phyloP scores from a whole-genome alignment of 2,329 filamentous ascomycete species.

The Xylariaceae sp. region DNA sequence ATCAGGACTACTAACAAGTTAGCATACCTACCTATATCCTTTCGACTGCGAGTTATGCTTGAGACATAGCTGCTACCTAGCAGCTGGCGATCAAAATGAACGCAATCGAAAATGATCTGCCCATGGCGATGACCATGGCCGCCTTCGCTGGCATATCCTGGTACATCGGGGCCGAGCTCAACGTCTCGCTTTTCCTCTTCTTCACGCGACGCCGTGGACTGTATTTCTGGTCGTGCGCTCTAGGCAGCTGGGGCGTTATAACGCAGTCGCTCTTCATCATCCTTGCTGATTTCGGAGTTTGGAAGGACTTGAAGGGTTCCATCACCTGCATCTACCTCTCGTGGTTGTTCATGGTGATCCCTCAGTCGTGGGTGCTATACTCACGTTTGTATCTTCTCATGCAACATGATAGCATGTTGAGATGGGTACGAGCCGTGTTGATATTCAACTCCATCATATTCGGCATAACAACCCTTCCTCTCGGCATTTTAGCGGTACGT shows the following conservation, averaged over 20 bases:
- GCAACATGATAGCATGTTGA: conserved; percentile 21
- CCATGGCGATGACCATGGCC: conserved; percentile 33
- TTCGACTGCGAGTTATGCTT: conserved; percentile 5
- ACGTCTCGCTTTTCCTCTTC: conserved; percentile 28
- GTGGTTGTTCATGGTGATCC: conserved; percentile 32
- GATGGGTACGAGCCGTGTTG: conserved; percentile 24
- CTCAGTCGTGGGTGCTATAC: conserved; percentile 32
- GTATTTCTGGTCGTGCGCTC: conserved; percentile 32
- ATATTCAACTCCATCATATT: conserved; percentile 29
- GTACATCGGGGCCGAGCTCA: conserved; percentile 33
- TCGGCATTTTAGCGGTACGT: conserved; percentile 29
- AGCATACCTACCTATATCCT: background rate
- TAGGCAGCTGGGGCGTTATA: conserved; percentile 30
- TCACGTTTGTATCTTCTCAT: conserved; percentile 32
- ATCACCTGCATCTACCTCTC: conserved; percentile 31
- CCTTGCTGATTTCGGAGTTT: conserved; percentile 30
- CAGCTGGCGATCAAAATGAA: conserved; percentile 12
- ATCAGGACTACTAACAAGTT: background rate
- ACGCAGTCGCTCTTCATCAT: conserved; percentile 32
- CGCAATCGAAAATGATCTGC: conserved; percentile 15
- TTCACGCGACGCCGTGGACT: conserved; percentile 32
- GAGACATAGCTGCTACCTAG: conserved; percentile 3
- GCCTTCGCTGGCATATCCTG: conserved; percentile 35
- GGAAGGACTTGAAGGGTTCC: conserved; percentile 22
- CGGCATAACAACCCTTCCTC: conserved; percentile 27